A percentile compares a stretch with the other conserved stretches of the same genome.
These are phyloP conservation scores for Lachancea nothofagi DNA, from an alignment of 805 yeast genomes.

Conservation along the genomic window DNA sequence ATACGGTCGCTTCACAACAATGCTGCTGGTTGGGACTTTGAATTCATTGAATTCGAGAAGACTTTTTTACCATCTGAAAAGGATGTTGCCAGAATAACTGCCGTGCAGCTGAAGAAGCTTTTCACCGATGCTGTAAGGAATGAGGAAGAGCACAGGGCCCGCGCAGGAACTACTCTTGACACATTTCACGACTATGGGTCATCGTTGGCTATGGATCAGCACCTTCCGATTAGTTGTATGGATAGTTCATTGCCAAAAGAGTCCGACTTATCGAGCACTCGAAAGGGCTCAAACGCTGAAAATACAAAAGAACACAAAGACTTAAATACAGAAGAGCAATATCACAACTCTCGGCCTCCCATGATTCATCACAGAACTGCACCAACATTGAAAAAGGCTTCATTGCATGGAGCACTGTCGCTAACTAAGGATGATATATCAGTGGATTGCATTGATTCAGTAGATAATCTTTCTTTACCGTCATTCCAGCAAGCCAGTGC, in stretches of 20 bases:
- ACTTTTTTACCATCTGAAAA: slow-evolving; percentile 83
- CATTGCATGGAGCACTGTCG: background rate
- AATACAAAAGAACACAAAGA: background rate
- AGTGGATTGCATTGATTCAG: background rate
- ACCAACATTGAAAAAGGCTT: slow-evolving; percentile 2
- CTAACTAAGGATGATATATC: slow-evolving; percentile 6
- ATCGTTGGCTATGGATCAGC: slow-evolving; percentile 2
- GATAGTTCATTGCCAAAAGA: background rate
- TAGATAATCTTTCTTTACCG: background rate
- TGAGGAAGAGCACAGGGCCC: slow-evolving; percentile 2
- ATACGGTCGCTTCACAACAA: slow-evolving; percentile 69
- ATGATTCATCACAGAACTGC: slow-evolving; percentile 5
- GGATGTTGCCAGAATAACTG: slow-evolving; percentile 86
- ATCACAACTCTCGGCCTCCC: slow-evolving; percentile 1
- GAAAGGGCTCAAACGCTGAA: background rate
- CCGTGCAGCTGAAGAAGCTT: slow-evolving; percentile 74
- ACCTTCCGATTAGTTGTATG: background rate
- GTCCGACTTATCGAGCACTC: background rate
- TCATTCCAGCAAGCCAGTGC: background rate
- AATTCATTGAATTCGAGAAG: slow-evolving; percentile 73
- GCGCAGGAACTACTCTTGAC: background rate
- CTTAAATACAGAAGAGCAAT: background rate
- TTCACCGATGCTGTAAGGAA: slow-evolving; percentile 47
- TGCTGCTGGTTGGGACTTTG: slow-evolving; percentile 83
- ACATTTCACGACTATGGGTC: background rate